Evolutionary conservation across 2,329 filamentous ascomycete species (phyloP).

Genomic region (Xylaria sp.): DNA sequence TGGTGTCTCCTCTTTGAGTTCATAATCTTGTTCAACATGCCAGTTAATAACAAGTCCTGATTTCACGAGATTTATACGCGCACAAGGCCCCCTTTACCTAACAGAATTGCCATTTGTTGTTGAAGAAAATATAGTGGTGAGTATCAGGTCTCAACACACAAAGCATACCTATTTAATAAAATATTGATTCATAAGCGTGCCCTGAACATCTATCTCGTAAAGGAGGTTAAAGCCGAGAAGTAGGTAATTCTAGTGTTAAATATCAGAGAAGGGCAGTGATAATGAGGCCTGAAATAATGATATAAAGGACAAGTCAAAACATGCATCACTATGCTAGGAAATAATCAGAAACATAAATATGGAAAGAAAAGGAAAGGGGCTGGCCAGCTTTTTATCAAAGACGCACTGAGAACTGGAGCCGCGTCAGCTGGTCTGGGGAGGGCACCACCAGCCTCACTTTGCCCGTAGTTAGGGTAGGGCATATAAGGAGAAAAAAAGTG

Average conservation of each 20-base stretch:
- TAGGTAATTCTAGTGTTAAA: neutral
- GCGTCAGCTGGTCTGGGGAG: neutral
- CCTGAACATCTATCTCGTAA: neutral
- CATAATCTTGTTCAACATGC: neutral
- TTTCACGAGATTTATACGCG: neutral
- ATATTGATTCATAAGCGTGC: neutral
- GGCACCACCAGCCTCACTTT: constrained; percentile 6
- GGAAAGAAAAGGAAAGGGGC: neutral
- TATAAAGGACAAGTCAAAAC: neutral
- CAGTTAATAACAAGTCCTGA: neutral
- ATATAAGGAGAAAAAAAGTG: neutral
- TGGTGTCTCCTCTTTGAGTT: neutral
- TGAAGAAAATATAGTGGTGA: neutral
- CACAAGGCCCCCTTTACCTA: neutral
- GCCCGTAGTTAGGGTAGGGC: neutral
- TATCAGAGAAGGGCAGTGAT: neutral
- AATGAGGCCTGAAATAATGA: neutral
- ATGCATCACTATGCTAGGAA: neutral
- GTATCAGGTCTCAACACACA: neutral
- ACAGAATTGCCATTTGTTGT: neutral
- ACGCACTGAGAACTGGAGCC: neutral
- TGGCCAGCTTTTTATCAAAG: neutral
- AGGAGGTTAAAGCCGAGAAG: neutral
- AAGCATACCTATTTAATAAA: constrained; percentile 17
- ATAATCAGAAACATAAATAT: neutral